Percentiles rank a stretch among this genome's conserved stretches.
These are phyloP conservation scores for Halophytophthora polymorphica DNA, from an alignment of 352 stramenopile genomes.

Conservation along the genomic window DNA sequence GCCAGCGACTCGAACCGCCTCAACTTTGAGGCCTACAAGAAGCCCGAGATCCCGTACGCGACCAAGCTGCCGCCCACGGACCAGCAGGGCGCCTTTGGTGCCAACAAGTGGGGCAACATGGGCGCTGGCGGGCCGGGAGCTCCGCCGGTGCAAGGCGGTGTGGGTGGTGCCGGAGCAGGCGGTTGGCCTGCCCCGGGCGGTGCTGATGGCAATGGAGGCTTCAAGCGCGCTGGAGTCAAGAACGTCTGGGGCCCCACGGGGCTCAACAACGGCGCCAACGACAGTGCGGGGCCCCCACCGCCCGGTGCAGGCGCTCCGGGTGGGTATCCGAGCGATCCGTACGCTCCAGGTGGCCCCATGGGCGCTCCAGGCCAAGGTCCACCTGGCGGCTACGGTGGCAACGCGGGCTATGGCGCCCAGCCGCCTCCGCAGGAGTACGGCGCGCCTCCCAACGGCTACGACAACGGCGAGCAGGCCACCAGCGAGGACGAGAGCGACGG, in stretches of 20 bases:
- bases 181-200: constrained; percentile 31
- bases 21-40: constrained; percentile 89
- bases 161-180: constrained; percentile 21
- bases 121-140: constrained; percentile 8
- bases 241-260: constrained; percentile 86
- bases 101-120: constrained; percentile 60
- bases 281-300: constrained; percentile 11
- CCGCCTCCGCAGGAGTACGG: constrained; percentile 43
- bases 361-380: constrained; percentile 3
- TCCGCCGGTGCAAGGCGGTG: constrained; percentile 26
- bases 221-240: constrained; percentile 64
- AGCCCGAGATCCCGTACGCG: constrained; percentile 86
- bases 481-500: constrained; percentile 30
- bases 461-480: constrained; percentile 48
- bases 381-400: constrained; percentile 28
- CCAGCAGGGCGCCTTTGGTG: constrained; percentile 36
- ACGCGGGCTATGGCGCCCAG: constrained; percentile 33
- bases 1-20: constrained; percentile 51
- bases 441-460: constrained; percentile 26
- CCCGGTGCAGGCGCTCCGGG: constrained; percentile 20
- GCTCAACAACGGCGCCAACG: constrained; percentile 64
- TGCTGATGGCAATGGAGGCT: constrained; percentile 38
- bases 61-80: constrained; percentile 70
- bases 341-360: constrained; percentile 25
- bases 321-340: constrained; percentile 36